A percentile compares a stretch with the other conserved stretches of the same genome.
Conservation (phyloP, 148 eudicot genomes). For the Polygonum aviculare region DNA sequence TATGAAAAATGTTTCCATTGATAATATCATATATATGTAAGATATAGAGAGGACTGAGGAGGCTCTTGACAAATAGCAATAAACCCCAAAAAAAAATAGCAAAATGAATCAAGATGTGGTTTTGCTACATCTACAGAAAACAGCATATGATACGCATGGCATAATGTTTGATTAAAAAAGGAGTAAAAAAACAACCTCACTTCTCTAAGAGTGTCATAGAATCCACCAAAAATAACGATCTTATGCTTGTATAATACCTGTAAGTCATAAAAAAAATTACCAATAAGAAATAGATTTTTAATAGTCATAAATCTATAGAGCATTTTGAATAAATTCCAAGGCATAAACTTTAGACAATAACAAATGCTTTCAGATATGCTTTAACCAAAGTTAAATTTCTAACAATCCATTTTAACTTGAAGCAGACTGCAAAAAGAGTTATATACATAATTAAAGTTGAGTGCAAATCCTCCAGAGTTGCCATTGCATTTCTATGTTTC, state of each 20-base stretch:
- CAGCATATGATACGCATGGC: no score
- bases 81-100: not conserved
- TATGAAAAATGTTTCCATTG: not conserved
- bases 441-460: not conserved
- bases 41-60: not conserved
- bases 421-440: not conserved
- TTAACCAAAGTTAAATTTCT: not conserved
- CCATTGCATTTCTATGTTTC: not conserved
- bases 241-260: conserved; percentile 98
- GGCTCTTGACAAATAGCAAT: not conserved
- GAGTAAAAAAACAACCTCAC: conserved; percentile 58
- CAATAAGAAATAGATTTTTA: not conserved
- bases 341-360: not conserved
- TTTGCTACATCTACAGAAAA: not conserved
- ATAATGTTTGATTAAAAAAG: not conserved
- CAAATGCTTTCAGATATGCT: not conserved
- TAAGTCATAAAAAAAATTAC: conserved; percentile 13
- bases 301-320: not conserved
- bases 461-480: not conserved
- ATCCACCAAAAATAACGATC: conserved; percentile 93
- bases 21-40: not conserved
- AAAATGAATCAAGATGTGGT: not conserved
- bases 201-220: conserved; percentile 98
- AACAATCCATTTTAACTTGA: not conserved
- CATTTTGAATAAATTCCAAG: not conserved